These are phyloP conservation scores for Alternaria panax DNA, from an alignment of 2,329 filamentous ascomycete species.

Conservation along the genomic window DNA sequence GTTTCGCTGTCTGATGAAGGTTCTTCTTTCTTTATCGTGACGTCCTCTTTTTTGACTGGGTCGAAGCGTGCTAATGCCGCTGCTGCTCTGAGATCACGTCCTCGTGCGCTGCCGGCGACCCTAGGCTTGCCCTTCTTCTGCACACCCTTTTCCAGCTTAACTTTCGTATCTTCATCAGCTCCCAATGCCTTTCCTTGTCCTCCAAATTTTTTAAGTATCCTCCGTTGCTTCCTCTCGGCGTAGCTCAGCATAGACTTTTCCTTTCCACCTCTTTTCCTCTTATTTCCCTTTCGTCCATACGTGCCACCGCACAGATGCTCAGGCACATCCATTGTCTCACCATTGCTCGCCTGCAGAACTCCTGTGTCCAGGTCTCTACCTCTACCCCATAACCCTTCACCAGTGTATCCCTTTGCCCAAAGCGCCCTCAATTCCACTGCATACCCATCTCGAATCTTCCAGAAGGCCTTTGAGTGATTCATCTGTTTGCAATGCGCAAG, in stretches of 20 bases:
- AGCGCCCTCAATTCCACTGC: constrained; percentile 73
- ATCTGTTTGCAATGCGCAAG: constrained; percentile 89
- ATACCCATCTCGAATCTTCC: constrained; percentile 78
- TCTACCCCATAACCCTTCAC: constrained; percentile 83
- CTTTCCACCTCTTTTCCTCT: constrained; percentile 54
- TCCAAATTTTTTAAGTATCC: constrained; percentile 80
- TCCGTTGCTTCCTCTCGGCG: constrained; percentile 74
- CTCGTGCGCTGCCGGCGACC: constrained; percentile 76
- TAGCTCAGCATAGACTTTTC: constrained; percentile 65
- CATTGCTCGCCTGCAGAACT: constrained; percentile 30
- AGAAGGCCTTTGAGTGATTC: constrained; percentile 85
- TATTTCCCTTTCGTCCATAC: constrained; percentile 66
- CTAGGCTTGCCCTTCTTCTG: constrained; percentile 70
- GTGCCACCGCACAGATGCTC: constrained; percentile 83
- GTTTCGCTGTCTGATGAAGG: constrained; percentile 43
- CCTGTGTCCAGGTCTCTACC: constrained; percentile 67
- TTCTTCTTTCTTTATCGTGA: constrained; percentile 46
- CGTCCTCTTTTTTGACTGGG: constrained; percentile 55
- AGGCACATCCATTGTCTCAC: constrained; percentile 40
- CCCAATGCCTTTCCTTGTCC: constrained; percentile 72
- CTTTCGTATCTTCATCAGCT: constrained; percentile 70
- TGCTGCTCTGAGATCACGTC: constrained; percentile 76
- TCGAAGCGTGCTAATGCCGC: constrained; percentile 79
- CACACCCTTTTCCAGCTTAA: constrained; percentile 71
- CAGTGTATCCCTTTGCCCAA: constrained; percentile 75